phyloP scores from a whole-genome alignment of 2,329 filamentous ascomycete species.

The Talaromyces amestolkiae region DNA sequence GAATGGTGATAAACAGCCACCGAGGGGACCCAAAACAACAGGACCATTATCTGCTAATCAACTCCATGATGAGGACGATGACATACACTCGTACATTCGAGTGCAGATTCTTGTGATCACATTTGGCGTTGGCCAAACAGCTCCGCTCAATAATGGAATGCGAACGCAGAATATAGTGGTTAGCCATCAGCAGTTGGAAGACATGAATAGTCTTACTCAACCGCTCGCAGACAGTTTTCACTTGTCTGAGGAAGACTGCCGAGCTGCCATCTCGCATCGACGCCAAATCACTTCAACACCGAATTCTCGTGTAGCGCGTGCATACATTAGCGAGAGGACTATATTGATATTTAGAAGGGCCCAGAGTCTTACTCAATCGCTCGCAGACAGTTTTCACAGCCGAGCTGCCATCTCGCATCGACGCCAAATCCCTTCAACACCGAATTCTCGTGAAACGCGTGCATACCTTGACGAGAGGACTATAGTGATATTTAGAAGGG shows the following conservation, averaged over 20 bases:
- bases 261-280: not conserved
- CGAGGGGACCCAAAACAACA: not conserved
- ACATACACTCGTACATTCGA: not conserved
- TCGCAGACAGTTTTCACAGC: not conserved
- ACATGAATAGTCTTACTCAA: not conserved
- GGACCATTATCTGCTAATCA: not conserved
- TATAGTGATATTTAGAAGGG: too few species aligned
- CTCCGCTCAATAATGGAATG: not conserved
- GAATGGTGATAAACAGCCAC: not conserved
- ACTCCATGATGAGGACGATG: not conserved
- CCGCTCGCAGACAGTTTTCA: not conserved
- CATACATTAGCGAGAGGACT: too few species aligned
- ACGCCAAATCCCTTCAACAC: too few species aligned
- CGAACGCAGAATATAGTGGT: not conserved
- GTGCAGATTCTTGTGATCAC: not conserved
- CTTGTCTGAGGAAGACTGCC: not conserved
- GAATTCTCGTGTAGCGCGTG: too few species aligned
- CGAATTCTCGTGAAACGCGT: too few species aligned
- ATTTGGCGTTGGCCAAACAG: not conserved
- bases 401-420: not conserved
- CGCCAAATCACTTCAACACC: too few species aligned
- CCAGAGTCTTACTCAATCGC: not conserved
- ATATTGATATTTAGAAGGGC: too few species aligned
- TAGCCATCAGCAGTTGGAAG: not conserved
- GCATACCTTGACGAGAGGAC: too few species aligned